Percentiles rank a stretch among this genome's conserved stretches.
Conservation (phyloP, 176 grass and related monocot genomes). For the Leersia perrieri region DNA sequence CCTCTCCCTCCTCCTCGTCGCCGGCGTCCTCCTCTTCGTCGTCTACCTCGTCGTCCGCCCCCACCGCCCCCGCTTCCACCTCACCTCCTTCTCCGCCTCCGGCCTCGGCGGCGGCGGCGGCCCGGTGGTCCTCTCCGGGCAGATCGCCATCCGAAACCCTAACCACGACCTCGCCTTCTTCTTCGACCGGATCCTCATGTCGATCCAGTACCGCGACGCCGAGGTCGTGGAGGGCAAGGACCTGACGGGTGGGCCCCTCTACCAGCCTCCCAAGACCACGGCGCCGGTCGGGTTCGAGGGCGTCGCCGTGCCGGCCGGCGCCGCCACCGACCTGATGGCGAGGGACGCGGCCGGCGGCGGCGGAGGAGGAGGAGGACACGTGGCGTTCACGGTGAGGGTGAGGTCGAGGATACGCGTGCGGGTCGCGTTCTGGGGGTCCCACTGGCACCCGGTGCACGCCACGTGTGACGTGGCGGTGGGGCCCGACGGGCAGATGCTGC, state of each 20-base stretch:
- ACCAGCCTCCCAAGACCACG: conserved; percentile 63
- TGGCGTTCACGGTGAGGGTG: conserved; percentile 55
- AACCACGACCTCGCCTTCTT: conserved; percentile 67
- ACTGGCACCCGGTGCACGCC: conserved; percentile 61
- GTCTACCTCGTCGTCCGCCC: conserved; percentile 72
- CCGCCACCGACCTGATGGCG: conserved; percentile 30
- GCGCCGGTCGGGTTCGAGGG: conserved; percentile 32
- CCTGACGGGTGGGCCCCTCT: conserved; percentile 44
- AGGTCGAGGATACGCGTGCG: conserved; percentile 52
- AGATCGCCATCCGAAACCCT: conserved; percentile 60
- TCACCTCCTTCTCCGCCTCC: conserved; percentile 51
- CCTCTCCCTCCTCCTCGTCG: conserved; percentile 48
- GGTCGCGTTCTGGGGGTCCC: conserved; percentile 59
- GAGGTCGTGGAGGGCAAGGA: conserved; percentile 30
- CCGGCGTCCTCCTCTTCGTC: conserved; percentile 65
- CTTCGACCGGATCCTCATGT: conserved; percentile 51
- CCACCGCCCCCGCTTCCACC: conserved; percentile 82
- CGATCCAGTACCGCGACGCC: conserved; percentile 52
- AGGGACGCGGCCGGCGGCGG: background rate
- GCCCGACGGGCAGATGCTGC: conserved; percentile 47
- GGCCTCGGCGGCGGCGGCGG: conserved; percentile 30
- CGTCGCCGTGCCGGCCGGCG: background rate
- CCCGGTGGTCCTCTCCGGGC: conserved; percentile 26
- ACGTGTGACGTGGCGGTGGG: conserved; percentile 64
- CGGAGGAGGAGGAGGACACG: conserved; percentile 9